Evolutionary conservation across 2,329 filamentous ascomycete genomes (phyloP).

Genomic region (Fusarium begoniae): DNA sequence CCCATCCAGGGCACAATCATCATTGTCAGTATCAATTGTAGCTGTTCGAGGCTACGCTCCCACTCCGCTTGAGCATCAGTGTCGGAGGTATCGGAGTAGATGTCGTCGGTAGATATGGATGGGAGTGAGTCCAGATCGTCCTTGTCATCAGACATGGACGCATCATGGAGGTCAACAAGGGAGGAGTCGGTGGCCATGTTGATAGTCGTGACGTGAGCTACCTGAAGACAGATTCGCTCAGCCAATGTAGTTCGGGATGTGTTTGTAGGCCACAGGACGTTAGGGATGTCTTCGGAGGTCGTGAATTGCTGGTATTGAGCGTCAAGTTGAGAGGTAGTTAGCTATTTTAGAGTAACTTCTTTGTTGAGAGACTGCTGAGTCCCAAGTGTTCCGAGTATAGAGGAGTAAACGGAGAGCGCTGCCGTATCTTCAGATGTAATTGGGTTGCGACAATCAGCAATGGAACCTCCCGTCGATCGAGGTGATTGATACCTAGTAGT

Average conservation of each 20-base stretch:
- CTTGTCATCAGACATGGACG: constrained; percentile 58
- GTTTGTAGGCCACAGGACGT: neutral
- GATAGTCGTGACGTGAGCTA: neutral
- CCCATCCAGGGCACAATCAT: constrained; percentile 92
- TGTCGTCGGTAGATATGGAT: constrained; percentile 67
- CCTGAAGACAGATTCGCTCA: neutral
- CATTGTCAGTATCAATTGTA: constrained; percentile 94
- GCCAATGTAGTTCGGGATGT: neutral
- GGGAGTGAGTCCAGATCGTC: constrained; percentile 71
- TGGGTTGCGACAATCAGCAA: neutral
- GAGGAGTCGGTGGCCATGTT: constrained; percentile 57
- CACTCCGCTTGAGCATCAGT: constrained; percentile 95
- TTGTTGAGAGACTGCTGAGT: neutral
- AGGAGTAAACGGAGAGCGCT: neutral
- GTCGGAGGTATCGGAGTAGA: constrained; percentile 63
- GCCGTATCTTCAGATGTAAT: neutral
- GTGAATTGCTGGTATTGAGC: constrained; percentile 2
- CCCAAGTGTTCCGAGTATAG: neutral
- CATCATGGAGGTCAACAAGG: constrained; percentile 60
- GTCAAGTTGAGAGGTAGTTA: neutral
- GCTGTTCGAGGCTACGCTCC: constrained; percentile 91
- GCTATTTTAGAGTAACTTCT: neutral
- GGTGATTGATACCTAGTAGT: constrained; percentile 8
- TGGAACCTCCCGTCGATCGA: neutral
- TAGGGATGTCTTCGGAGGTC: neutral